Base-by-base conservation (phyloP, 225 moss, liverwort and hornwort genomes). In the Anthoceros angustus region DNA sequence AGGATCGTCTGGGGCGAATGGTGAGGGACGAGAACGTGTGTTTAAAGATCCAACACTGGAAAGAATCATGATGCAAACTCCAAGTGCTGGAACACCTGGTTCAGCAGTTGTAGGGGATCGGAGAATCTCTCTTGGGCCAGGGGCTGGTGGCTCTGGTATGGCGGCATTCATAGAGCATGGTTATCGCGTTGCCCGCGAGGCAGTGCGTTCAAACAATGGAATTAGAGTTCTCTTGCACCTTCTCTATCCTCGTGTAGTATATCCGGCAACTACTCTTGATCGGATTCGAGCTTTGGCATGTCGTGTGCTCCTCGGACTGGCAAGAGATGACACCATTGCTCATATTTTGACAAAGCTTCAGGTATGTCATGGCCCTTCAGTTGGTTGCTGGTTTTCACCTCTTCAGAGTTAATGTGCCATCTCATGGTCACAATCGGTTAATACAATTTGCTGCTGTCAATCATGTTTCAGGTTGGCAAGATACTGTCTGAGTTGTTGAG, bases 121-220 rank as follows among this genome's bases (percentile, higher is more conserved):
- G 40, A 79, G 98, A 71, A 92, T 98, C 65, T 92, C 89, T 10
- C 73, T 98, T 16, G 98, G 98, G 42, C 98, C 98, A 72, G 98
- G 98, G 68, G 92, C 87, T 40, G 98, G 98, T 68, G 89, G 98
- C 60, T 89, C 98, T 77, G 98, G 92, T 60, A 81, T 98, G 66
- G 98, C 98, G 60, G 89, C 98, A 14, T 92, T 89, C 40, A 98
- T 98, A 92, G 98, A 98, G 76, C 98, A 98, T 71, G 98, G 98
- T 8, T 98, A 98, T 68, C 89, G 89, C 18, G 83, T 84, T 86
- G 98, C 98, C 40, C 88, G 98, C 42, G 98, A 98, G 78, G 87
- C 98, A 45, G 92, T 98, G 42, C 84, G 92, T 48, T 85, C 92
- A 48, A 92, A 98, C 63, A 89, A 92, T 72, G 98, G 98, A 50